Conservation (phyloP, 2,329 filamentous ascomycete species). For the Beauveria sp. region DNA sequence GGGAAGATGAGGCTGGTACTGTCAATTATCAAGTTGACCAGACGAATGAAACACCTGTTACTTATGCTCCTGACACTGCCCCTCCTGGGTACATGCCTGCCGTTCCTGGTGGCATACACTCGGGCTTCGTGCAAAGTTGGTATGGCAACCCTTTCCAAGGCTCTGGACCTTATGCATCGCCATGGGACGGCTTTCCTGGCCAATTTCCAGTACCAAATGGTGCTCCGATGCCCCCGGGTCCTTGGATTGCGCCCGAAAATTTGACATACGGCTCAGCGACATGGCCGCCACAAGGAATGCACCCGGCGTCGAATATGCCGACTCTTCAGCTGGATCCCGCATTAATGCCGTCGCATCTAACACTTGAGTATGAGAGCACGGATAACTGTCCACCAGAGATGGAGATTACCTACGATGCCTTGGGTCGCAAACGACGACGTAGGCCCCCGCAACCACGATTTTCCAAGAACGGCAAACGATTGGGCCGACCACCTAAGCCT, state of each 20-base stretch:
- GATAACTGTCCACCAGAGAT: not conserved
- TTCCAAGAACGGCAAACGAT: conserved; percentile 10
- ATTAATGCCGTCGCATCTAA: not conserved
- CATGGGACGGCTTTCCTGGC: not conserved
- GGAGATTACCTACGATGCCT: not conserved
- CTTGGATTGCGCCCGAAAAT: not conserved
- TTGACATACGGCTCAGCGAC: not conserved
- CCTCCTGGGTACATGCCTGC: not conserved
- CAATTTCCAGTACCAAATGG: not conserved
- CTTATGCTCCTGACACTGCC: not conserved
- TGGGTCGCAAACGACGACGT: not conserved
- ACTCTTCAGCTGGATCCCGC: not conserved
- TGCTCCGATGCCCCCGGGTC: not conserved
- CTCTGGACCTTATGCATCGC: not conserved
- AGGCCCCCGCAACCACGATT: conserved; percentile 6
- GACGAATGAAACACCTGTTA: not conserved
- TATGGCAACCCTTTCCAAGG: conserved; percentile 3
- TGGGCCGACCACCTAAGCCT: conserved; percentile 6
- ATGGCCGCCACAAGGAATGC: not conserved
- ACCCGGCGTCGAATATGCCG: not conserved
- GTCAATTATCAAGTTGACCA: not conserved
- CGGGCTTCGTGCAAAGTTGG: not conserved
- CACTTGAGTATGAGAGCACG: not conserved
- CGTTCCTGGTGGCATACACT: not conserved
- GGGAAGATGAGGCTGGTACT: not conserved